Base-by-base conservation (phyloP, 1,284 basidiomycete genomes). In the Porogramme epimiltina region DNA sequence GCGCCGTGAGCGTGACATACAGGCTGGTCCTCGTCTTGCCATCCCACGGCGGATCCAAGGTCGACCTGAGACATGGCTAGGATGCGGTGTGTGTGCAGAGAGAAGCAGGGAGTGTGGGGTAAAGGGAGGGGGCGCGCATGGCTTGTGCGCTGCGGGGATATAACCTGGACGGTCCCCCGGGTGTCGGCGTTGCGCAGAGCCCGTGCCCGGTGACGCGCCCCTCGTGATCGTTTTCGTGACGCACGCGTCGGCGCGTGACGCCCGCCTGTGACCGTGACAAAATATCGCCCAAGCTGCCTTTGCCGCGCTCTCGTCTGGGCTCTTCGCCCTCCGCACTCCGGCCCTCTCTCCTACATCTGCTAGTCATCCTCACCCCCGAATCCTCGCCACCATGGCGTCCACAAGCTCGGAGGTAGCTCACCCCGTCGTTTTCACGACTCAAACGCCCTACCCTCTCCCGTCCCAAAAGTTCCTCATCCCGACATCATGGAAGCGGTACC, bases 381-480 rank as follows among this genome's bases (percentile, higher is more conserved):
- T 20, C 9, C 33, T 19, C 13, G 16, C 22, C 20, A 20, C 9
- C 13, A 67, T 67, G 65, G 63, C 64, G n/a, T 64, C 65, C 3
- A 58, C 66, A 1, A 64, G 66, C 4, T 62, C 59, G 33, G 69
- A 66, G 24, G 54, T 64, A 15, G 71, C 77, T 2, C 71, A 76
- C 46, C 85, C 93, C 3, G 89, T 94, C 56, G 74, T 91, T 16
- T 89, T 98, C 59, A 87, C 82, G 38, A 97, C 95, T 0, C 80
- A 89, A 54, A 89, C 89, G 0, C 71, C 77, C 1, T 93, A 95
- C 71, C 80, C 84, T 13, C 84, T 99, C 22, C 96, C 95, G 0
- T 78, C 86, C 1, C 91, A 94, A 67, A 95, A 94, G 65, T 98
- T 95, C 70, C 89, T 98, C 84, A 90, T 99, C 22, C 96, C 96